A percentile compares a stretch with the other conserved stretches of the same genome.
These are phyloP conservation scores for Corylus heterophylla DNA, from an alignment of 306 rosid species.

Conservation along the genomic window DNA sequence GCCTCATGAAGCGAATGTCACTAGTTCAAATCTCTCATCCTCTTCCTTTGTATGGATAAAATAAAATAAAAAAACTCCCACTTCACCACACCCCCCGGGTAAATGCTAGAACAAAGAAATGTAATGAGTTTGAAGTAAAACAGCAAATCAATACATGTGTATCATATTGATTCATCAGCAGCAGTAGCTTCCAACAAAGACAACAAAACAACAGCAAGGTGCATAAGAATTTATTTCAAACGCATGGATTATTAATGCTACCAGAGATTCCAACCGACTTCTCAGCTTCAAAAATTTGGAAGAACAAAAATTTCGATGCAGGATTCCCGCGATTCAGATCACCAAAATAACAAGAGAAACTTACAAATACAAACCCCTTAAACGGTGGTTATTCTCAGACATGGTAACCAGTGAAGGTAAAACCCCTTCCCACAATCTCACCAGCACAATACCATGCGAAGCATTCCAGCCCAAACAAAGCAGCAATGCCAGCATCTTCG, in stretches of 20 bases:
- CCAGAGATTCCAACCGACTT: conserved; percentile 46
- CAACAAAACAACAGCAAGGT: conserved; percentile 34
- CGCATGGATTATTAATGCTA: conserved; percentile 69
- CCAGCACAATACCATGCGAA: conserved; percentile 80
- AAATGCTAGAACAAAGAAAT: neutral
- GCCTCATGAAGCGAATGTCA: too few species aligned
- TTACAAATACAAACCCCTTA: conserved; percentile 37
- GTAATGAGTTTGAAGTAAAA: neutral
- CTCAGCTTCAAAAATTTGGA: conserved; percentile 46
- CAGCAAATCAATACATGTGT: conserved; percentile 13
- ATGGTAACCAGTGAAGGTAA: conserved; percentile 80
- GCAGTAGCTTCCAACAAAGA: conserved; percentile 38
- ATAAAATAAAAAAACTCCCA: too few species aligned
- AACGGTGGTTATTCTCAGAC: conserved; percentile 45
- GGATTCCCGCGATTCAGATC: conserved; percentile 41
- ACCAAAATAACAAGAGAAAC: conserved; percentile 41
- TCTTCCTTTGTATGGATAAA: too few species aligned
- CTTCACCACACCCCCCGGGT: too few species aligned
- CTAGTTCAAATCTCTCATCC: too few species aligned
- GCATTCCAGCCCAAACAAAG: conserved; percentile 91
- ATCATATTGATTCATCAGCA: conserved; percentile 31
- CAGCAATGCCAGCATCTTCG: conserved; percentile 86
- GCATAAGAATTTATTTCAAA: conserved; percentile 48
- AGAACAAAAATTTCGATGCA: conserved; percentile 45
- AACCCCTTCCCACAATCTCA: conserved; percentile 92